A percentile compares a stretch with the other conserved stretches of the same genome.
These are phyloP conservation scores for Phoenix roebelenii DNA, from an alignment of 176 grass and related monocot genomes.

Conservation along the genomic window DNA sequence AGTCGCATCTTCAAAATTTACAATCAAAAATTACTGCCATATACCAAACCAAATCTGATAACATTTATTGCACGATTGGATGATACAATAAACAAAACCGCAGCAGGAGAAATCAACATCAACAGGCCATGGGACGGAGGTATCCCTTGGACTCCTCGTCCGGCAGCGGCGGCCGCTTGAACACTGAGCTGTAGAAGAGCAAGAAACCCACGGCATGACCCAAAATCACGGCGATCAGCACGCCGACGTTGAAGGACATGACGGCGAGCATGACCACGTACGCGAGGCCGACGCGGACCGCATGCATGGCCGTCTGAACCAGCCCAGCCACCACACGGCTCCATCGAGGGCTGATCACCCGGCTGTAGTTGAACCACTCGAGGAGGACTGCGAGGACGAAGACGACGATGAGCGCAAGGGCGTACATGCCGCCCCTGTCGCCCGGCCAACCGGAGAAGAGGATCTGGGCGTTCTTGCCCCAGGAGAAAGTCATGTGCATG, in stretches of 20 bases:
- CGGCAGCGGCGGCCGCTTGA: not conserved
- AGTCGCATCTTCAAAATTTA: too few relatives aligned
- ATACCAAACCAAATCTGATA: too few relatives aligned
- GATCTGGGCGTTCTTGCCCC: not conserved
- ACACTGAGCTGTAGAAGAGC: not conserved
- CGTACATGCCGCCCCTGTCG: not conserved
- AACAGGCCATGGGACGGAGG: not conserved
- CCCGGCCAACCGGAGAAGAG: slow-evolving; percentile 2
- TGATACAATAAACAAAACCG: too few relatives aligned
- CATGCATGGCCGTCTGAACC: not conserved
- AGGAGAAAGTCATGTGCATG: slow-evolving; percentile 1
- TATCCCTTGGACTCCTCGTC: not conserved
- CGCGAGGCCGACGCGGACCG: not conserved
- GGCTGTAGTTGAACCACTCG: not conserved
- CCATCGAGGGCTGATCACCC: not conserved
- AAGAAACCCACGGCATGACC: not conserved
- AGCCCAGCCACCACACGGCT: not conserved
- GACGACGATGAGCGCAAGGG: not conserved
- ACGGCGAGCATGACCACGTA: not conserved
- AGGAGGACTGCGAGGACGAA: not conserved
- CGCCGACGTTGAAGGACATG: slow-evolving; percentile 4
- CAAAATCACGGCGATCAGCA: not conserved
- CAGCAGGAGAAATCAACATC: not conserved
- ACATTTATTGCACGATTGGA: too few relatives aligned
- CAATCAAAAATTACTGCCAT: too few relatives aligned